Evolutionary conservation across 2,329 filamentous ascomycete genomes (phyloP).

Genomic region (Botryotinia convoluta): DNA sequence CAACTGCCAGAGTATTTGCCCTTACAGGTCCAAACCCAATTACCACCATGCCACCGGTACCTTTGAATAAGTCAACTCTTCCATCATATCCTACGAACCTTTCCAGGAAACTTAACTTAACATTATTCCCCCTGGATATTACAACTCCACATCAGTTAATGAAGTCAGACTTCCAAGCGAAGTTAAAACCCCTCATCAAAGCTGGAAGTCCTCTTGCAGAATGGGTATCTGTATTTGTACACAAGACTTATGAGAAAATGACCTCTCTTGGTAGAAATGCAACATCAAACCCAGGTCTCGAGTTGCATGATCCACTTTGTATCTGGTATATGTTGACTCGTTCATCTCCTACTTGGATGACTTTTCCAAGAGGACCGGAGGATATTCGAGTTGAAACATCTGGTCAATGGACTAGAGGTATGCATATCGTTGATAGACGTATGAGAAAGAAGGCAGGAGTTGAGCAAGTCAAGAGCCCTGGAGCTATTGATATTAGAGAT

Average conservation of each 20-base stretch:
- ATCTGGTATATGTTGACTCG: conserved; percentile 74
- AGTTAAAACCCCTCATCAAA: conserved; percentile 54
- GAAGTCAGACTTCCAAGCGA: conserved; percentile 55
- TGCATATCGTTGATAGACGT: conserved; percentile 81
- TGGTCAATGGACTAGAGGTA: conserved; percentile 92
- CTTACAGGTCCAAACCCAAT: conserved; percentile 70
- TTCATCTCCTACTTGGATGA: conserved; percentile 57
- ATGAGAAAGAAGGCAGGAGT: conserved; percentile 51
- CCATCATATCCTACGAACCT: conserved; percentile 63
- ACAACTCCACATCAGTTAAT: conserved; percentile 68
- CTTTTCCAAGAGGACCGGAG: conserved; percentile 56
- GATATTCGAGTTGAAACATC: conserved; percentile 87
- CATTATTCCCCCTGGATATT: conserved; percentile 74
- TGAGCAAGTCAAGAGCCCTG: conserved; percentile 36
- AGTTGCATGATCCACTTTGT: conserved; percentile 73
- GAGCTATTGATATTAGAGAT: conserved; percentile 39
- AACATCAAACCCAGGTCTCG: conserved; percentile 55
- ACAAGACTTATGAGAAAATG: conserved; percentile 68
- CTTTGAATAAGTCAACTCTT: conserved; percentile 50
- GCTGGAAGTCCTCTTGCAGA: conserved; percentile 68
- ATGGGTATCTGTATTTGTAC: conserved; percentile 71
- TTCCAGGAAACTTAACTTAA: conserved; percentile 62
- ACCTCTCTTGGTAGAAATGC: conserved; percentile 57
- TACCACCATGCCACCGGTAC: conserved; percentile 75
- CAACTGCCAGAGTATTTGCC: conserved; percentile 73